Evolutionary conservation across 352 stramenopile species (phyloP).

Genomic region (Pythium dissotocum): DNA sequence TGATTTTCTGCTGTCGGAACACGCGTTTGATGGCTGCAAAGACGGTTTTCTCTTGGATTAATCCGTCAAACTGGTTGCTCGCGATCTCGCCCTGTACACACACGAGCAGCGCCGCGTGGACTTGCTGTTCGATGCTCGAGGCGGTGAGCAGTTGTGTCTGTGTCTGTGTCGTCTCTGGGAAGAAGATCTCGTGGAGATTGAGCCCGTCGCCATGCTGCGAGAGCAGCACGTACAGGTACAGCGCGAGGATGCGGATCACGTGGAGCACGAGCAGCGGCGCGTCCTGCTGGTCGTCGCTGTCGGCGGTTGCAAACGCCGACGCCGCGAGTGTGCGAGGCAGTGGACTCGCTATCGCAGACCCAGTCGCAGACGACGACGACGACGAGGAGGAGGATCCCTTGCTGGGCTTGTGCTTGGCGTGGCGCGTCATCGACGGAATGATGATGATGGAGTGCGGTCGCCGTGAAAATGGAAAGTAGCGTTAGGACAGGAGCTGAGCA

Average conservation of each 20-base stretch:
- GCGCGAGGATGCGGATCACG: conserved; percentile 57
- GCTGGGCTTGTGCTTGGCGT: conserved; percentile 21
- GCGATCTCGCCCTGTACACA: conserved; percentile 49
- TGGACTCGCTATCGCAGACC: background rate
- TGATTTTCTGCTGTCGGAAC: conserved; percentile 49
- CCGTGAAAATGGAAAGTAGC: conserved; percentile 2
- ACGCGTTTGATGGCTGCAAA: conserved; percentile 53
- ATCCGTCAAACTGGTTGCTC: conserved; percentile 63
- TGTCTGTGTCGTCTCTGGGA: conserved; percentile 16
- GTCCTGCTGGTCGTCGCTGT: conserved; percentile 24
- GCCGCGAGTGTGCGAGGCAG: background rate
- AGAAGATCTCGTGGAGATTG: conserved; percentile 36
- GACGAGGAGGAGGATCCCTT: conserved; percentile 1
- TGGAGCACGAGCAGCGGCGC: conserved; percentile 47
- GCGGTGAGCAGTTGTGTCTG: conserved; percentile 23
- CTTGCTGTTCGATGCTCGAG: conserved; percentile 30
- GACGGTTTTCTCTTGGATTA: conserved; percentile 53
- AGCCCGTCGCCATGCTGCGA: conserved; percentile 30
- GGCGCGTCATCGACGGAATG: conserved; percentile 19
- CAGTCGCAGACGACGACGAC: too few species aligned
- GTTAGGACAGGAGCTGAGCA: background rate
- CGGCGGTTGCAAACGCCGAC: background rate
- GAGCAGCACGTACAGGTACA: conserved; percentile 64
- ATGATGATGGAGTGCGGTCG: background rate
- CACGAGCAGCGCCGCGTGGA: conserved; percentile 42